These are phyloP conservation scores for Acacia concinna DNA, from an alignment of 331 rosid genomes.

Conservation along the genomic window DNA sequence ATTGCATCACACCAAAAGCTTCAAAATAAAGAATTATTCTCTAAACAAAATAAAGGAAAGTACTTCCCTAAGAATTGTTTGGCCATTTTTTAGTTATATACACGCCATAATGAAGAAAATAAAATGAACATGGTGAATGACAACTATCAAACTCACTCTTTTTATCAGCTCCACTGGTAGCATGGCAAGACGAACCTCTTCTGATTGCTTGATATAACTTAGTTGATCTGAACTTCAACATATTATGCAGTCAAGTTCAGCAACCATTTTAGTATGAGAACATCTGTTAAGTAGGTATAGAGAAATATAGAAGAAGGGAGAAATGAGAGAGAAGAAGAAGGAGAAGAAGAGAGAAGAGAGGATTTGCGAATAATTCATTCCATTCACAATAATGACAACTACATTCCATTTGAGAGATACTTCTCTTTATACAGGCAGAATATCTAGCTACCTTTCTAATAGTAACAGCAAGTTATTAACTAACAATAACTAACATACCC, in stretches of 20 bases:
- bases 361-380: no score
- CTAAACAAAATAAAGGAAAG: neutral
- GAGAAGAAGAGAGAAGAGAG: no score
- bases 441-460: no score
- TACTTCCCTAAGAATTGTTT: neutral
- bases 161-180: slow-evolving; percentile 81
- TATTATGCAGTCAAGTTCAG: slow-evolving; percentile 14
- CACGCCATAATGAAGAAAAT: neutral
- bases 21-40: slow-evolving; percentile 21
- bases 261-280: slow-evolving; percentile 5
- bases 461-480: no score
- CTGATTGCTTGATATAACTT: slow-evolving; percentile 67
- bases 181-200: slow-evolving; percentile 88
- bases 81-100: slow-evolving; percentile 6
- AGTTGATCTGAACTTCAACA: slow-evolving; percentile 67
- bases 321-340: no score
- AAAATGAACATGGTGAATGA: slow-evolving; percentile 8
- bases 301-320: no score
- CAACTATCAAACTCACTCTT: slow-evolving; percentile 60
- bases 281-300: no score
- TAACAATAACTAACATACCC: no score
- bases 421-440: no score
- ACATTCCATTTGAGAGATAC: no score
- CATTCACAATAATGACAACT: no score
- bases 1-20: neutral